These are phyloP conservation scores for Aspergillus saccharolyticus DNA, from an alignment of 495 filamentous ascomycete genomes.

Conservation along the genomic window DNA sequence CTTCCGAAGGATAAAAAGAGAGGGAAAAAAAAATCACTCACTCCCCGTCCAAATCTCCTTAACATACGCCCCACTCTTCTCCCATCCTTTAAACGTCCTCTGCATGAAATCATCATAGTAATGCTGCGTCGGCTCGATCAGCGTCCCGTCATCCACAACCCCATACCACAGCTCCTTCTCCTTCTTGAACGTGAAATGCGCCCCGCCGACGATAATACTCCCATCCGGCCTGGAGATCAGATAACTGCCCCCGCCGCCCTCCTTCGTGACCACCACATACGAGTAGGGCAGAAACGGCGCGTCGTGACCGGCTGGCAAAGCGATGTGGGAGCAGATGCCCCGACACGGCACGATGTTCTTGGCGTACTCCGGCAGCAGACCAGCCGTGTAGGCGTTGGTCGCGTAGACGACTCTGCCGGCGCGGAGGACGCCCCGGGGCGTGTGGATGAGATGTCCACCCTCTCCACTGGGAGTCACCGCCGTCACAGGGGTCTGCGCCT, in stretches of 20 bases:
- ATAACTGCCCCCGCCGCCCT: conserved; percentile 37
- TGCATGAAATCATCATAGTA: conserved; percentile 54
- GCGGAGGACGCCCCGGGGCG: conserved; percentile 47
- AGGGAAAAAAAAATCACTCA: conserved; percentile 14
- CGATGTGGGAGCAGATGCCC: conserved; percentile 59
- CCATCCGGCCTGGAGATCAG: conserved; percentile 65
- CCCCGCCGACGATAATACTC: conserved; percentile 67
- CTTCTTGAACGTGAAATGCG: conserved; percentile 43
- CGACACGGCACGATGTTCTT: conserved; percentile 54
- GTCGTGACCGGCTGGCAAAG: conserved; percentile 51
- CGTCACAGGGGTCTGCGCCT: conserved; percentile 54
- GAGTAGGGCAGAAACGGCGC: conserved; percentile 30
- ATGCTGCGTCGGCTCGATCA: conserved; percentile 55
- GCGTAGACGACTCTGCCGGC: conserved; percentile 58
- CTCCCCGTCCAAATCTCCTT: conserved; percentile 48
- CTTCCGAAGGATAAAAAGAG: neutral
- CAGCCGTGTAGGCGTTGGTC: conserved; percentile 68
- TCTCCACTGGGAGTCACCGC: conserved; percentile 24
- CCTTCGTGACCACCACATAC: conserved; percentile 21
- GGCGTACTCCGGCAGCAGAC: conserved; percentile 51
- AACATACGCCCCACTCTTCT: conserved; percentile 37
- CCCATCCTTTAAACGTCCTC: conserved; percentile 42
- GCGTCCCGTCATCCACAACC: conserved; percentile 43
- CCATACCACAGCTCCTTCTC: conserved; percentile 53
- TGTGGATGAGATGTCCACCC: conserved; percentile 44